Evolutionary conservation across 1,284 basidiomycete genomes (phyloP), one percentile per base, ranked within the genome.

Genomic region (Trichosporon asahii): DNA sequence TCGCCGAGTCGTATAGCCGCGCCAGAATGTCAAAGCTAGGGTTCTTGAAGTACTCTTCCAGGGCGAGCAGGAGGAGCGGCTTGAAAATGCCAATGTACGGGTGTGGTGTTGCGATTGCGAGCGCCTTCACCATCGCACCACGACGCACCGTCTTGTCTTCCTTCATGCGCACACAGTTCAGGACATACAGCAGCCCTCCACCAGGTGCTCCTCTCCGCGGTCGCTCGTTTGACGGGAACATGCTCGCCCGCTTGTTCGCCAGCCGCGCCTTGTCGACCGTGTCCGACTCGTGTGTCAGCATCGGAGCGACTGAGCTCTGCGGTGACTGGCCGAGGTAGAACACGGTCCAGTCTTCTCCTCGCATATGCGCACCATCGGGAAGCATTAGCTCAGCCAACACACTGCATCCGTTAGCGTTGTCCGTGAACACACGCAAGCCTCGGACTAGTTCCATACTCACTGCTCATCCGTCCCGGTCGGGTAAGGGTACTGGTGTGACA

Each of bases 11-110:
- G 81, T 94, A 98, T 3, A 99, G 87, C 3, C 91, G 89, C 2
- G 90, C 89, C 14, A 98, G 88, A 76, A 92, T 92, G 75, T 94
- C 92, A 78, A 94, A 89, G 0, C 93, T 93, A 0, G 95, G 94
- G 70, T 90, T 88, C 46, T 88, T 86, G 82, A 97, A 95, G 85
- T 98, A 99, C 83, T 98, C 94, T 80, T 98, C 95, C 37, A 99
- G 87, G 0, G 96, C 96, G 77, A 98, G 90, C 0, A 98, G 85
- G 3, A 99, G 88, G 40, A 97, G 89, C 5, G 96, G 95, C 93
- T 98, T 98, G 89, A 97, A 99, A 77, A 98, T 93, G 77, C 98
- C 94, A 71, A 99, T 94, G 83, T 93, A 98, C 0, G 97, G 95
- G 84, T 96, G 91, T 29, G 91, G 89, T 0, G 95, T 96, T 78